Conservation (phyloP, 2,329 filamentous ascomycete genomes). For the Didymosphaeria variabile region DNA sequence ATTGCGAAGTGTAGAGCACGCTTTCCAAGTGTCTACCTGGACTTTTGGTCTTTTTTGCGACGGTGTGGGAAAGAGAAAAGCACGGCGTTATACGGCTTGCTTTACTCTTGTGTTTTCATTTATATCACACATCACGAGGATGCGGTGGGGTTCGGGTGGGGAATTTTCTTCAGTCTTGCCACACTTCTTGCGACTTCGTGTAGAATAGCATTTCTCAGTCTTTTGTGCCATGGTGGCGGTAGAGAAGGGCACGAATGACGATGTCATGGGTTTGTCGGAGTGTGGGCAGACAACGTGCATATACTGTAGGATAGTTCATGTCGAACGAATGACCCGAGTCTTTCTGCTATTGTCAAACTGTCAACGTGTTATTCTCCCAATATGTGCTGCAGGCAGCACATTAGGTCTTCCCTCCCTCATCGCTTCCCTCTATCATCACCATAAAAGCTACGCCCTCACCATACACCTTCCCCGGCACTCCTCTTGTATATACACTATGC, state of each 20-base stretch:
- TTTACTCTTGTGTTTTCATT: not conserved
- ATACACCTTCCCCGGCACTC: no score
- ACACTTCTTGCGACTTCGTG: conserved; percentile 7
- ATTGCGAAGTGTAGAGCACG: conserved; percentile 21
- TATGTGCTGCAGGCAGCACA: not conserved
- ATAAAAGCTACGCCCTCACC: not conserved
- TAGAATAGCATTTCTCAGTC: conserved; percentile 16
- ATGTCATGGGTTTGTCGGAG: not conserved
- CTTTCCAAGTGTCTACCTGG: not conserved
- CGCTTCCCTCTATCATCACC: not conserved
- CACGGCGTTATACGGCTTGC: conserved; percentile 12
- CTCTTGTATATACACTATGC: no score
- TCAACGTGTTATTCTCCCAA: no score
- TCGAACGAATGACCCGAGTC: conserved; percentile 1
- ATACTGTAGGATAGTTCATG: conserved; percentile 14
- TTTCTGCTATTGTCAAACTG: not conserved
- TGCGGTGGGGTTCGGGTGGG: not conserved
- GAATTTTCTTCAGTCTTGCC: not conserved
- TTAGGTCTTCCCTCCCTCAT: no score
- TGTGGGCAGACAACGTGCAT: not conserved
- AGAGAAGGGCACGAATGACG: not conserved
- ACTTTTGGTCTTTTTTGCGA: conserved; percentile 15
- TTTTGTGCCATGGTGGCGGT: not conserved
- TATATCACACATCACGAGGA: conserved; percentile 2
- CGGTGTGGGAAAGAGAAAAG: conserved; percentile 15